Percentiles rank a stretch among this genome's conserved stretches.
Evolutionary conservation across 257 asterid species (phyloP).

Genomic region (Ehretia macrophylla): DNA sequence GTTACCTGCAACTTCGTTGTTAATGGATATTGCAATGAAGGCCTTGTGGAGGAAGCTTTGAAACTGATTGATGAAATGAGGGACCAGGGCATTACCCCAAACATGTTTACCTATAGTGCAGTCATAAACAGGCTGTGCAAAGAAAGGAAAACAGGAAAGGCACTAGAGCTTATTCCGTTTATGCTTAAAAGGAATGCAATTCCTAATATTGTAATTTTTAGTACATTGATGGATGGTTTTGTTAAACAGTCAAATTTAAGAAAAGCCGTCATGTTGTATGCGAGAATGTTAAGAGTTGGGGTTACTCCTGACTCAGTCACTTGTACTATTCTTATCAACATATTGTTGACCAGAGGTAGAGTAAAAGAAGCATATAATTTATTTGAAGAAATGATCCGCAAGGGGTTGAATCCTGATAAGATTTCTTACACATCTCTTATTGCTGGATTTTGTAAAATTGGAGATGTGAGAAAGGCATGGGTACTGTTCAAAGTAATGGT

Average conservation of each 20-base stretch:
- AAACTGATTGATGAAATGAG: constrained; percentile 32
- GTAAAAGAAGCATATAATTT: constrained; percentile 37
- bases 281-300: constrained; percentile 44
- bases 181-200: constrained; percentile 44
- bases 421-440: constrained; percentile 48
- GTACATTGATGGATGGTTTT: constrained; percentile 50
- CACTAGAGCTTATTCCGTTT: constrained; percentile 46
- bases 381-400: constrained; percentile 32
- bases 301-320: constrained; percentile 40
- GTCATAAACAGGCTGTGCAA: constrained; percentile 42
- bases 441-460: constrained; percentile 42
- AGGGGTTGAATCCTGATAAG: constrained; percentile 34
- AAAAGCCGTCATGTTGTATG: constrained; percentile 38
- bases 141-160: constrained; percentile 35
- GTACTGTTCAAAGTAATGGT: constrained; percentile 43
- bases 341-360: constrained; percentile 22
- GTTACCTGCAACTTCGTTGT: constrained; percentile 33
- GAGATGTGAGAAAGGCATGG: constrained; percentile 34
- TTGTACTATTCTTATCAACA: constrained; percentile 43
- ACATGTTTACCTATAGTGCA: constrained; percentile 27
- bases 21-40: constrained; percentile 35
- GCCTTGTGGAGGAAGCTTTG: constrained; percentile 37
- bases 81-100: constrained; percentile 27
- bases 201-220: constrained; percentile 46
- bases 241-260: constrained; percentile 35